These are phyloP conservation scores for Fusarium sulawesiense DNA, from an alignment of 2,329 filamentous ascomycete species.

Conservation along the genomic window DNA sequence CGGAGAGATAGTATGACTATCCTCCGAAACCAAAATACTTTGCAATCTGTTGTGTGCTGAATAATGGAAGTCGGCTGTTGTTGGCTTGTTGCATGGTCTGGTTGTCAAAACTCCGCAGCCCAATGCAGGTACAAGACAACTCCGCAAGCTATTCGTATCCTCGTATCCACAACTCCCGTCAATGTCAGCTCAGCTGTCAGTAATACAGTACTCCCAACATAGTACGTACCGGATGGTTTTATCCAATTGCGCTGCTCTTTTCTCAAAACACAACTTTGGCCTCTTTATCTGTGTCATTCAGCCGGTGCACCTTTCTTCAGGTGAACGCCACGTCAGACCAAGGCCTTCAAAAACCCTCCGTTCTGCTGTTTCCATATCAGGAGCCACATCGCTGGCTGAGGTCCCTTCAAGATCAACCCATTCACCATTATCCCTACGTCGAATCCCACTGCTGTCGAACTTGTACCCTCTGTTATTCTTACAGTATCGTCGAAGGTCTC, in stretches of 20 bases:
- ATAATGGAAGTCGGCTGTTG: not conserved
- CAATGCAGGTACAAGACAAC: constrained; percentile 25
- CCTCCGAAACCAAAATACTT: constrained; percentile 11
- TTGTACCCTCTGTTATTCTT: constrained; percentile 79
- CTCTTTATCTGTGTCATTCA: constrained; percentile 50
- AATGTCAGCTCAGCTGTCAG: not conserved
- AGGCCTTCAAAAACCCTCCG: constrained; percentile 82
- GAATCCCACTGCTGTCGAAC: constrained; percentile 90
- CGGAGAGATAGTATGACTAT: constrained; percentile 30
- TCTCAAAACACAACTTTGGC: not conserved
- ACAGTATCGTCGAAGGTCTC: constrained; percentile 84
- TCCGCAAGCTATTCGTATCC: constrained; percentile 21
- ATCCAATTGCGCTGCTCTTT: not conserved
- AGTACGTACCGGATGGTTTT: not conserved
- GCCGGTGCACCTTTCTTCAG: constrained; percentile 75
- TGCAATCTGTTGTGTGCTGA: not conserved
- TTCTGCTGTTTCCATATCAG: constrained; percentile 79
- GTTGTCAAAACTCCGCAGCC: constrained; percentile 35
- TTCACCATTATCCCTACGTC: constrained; percentile 71
- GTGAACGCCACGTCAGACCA: constrained; percentile 73
- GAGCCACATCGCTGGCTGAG: constrained; percentile 57
- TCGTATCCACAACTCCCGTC: not conserved
- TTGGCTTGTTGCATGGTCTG: not conserved
- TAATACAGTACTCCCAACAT: not conserved
- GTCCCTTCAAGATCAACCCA: constrained; percentile 78